These are phyloP conservation scores for Phytophthora ohioensis DNA, from an alignment of 352 stramenopile genomes.

Conservation along the genomic window DNA sequence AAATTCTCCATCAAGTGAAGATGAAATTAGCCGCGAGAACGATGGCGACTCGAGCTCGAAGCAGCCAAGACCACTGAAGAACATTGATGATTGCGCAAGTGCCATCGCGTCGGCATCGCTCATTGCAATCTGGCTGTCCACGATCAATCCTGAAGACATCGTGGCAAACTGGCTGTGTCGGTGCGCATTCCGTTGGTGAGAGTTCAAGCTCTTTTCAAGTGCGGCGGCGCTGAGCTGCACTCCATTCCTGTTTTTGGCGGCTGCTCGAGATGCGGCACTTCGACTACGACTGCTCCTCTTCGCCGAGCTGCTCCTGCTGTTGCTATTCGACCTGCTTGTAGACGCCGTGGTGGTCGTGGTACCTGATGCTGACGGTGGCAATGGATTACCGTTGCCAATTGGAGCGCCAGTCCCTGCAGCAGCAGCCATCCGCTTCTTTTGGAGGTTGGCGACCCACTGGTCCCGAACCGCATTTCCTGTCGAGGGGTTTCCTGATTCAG, in stretches of 20 bases:
- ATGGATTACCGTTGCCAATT: constrained; percentile 41
- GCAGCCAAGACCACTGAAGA: constrained; percentile 68
- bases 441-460: constrained; percentile 88
- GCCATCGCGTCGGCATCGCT: constrained; percentile 29
- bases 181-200: constrained; percentile 42
- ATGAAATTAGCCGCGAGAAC: constrained; percentile 61
- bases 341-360: not conserved
- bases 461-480: constrained; percentile 76
- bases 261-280: constrained; percentile 17
- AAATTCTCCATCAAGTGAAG: constrained; percentile 34
- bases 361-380: constrained; percentile 12
- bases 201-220: constrained; percentile 48
- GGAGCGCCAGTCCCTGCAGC: constrained; percentile 32
- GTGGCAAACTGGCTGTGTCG: constrained; percentile 43
- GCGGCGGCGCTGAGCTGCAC: constrained; percentile 27
- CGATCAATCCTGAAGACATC: constrained; percentile 38
- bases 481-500: constrained; percentile 14
- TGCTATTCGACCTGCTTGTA: constrained; percentile 29
- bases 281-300: constrained; percentile 44
- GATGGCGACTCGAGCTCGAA: constrained; percentile 80
- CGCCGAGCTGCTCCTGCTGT: constrained; percentile 30
- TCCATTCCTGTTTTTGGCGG: constrained; percentile 22
- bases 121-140: constrained; percentile 44
- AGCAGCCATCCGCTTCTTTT: constrained; percentile 71
- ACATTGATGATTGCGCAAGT: constrained; percentile 47